Conservation (phyloP, 129 eudicot genomes). For the Escallonia herrerae region DNA sequence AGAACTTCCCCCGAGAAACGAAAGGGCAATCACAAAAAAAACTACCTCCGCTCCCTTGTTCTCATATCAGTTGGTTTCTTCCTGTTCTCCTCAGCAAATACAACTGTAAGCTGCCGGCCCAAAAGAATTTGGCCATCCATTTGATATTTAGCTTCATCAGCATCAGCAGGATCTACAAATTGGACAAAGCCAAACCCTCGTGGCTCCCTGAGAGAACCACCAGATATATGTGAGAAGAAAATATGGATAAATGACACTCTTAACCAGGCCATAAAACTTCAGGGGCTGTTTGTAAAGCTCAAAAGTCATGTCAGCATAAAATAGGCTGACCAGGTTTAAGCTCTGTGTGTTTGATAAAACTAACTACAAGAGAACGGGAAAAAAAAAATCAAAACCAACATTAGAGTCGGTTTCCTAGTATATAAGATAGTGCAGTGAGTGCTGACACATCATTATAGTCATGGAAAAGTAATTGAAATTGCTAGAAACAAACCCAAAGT, state of each 20-base stretch:
- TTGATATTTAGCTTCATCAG: slow-evolving; percentile 51
- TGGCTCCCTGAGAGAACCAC: slow-evolving; percentile 10
- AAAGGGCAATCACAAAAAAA: neutral
- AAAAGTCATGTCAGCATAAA: neutral
- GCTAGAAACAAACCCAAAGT: neutral
- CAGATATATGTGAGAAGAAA: neutral
- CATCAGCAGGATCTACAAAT: slow-evolving; percentile 27
- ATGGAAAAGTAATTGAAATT: too few relatives aligned
- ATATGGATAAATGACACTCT: neutral
- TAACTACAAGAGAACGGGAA: neutral
- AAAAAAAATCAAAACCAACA: neutral
- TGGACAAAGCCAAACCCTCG: slow-evolving; percentile 19
- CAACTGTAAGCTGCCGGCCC: slow-evolving; percentile 49
- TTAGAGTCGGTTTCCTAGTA: neutral
- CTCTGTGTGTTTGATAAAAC: neutral
- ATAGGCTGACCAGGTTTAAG: neutral
- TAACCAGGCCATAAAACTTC: neutral
- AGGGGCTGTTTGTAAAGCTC: slow-evolving; percentile 7
- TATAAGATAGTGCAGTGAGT: neutral
- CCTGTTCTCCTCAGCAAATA: slow-evolving; percentile 57
- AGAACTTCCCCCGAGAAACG: neutral
- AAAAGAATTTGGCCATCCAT: slow-evolving; percentile 49
- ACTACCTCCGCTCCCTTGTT: slow-evolving; percentile 42
- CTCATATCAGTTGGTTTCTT: slow-evolving; percentile 59
- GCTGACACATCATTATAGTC: neutral